These are phyloP conservation scores for Podospora tetraspora DNA, from an alignment of 495 filamentous ascomycete species.

Conservation along the genomic window DNA sequence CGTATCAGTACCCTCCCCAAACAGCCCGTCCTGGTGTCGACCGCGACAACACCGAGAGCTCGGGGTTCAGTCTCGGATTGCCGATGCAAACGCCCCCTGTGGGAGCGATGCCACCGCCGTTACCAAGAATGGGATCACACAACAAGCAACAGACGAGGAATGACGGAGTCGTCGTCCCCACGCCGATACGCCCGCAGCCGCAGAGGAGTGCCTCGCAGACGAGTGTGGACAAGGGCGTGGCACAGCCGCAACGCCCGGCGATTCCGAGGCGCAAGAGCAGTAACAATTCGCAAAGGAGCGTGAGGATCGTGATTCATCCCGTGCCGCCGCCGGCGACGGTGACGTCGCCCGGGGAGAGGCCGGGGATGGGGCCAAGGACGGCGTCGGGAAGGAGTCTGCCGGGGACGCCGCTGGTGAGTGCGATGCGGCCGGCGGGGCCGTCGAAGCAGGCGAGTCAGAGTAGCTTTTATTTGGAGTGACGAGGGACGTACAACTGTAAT, in stretches of 20 bases:
- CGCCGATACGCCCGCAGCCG: neutral
- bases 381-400: neutral
- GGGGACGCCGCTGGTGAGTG: neutral
- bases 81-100: neutral
- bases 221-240: neutral
- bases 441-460: neutral
- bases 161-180: neutral
- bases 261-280: neutral
- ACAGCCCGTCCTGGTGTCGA: neutral
- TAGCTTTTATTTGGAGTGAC: neutral
- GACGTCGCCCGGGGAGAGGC: neutral
- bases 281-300: neutral
- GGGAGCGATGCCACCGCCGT: neutral
- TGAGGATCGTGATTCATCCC: neutral
- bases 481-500: neutral
- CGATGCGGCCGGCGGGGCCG: neutral
- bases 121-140: neutral
- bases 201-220: neutral
- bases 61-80: neutral
- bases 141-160: neutral
- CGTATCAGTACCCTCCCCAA: neutral
- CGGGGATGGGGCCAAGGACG: neutral
- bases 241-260: neutral
- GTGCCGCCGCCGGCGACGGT: neutral
- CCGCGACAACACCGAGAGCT: neutral